Evolutionary conservation across 768 basidiomycete species (phyloP).

Genomic region (Suillus plorans): DNA sequence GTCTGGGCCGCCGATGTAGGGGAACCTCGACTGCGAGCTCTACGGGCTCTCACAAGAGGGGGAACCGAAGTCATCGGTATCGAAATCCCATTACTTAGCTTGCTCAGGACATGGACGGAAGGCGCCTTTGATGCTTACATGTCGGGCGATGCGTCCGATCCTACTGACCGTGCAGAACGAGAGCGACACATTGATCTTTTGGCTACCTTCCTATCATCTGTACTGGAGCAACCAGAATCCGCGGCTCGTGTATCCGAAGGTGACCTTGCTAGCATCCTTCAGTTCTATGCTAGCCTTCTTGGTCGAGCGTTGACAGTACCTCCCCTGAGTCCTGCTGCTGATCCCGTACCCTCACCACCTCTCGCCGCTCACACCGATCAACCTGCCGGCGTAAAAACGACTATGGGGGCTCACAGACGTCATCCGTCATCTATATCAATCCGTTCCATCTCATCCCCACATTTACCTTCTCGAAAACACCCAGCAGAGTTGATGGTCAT

Average conservation of each 20-base stretch:
- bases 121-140: slow-evolving; percentile 58
- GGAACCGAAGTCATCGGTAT: slow-evolving; percentile 65
- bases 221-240: slow-evolving; percentile 51
- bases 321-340: slow-evolving; percentile 13
- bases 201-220: slow-evolving; percentile 52
- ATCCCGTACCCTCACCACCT: slow-evolving; percentile 23
- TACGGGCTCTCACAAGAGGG: slow-evolving; percentile 60
- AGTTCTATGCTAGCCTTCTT: slow-evolving; percentile 61
- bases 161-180: slow-evolving; percentile 50
- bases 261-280: slow-evolving; percentile 53
- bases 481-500: slow-evolving; percentile 64
- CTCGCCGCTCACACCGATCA: slow-evolving; percentile 32
- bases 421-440: slow-evolving; percentile 63
- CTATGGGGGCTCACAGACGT: slow-evolving; percentile 47
- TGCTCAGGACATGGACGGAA: slow-evolving; percentile 66
- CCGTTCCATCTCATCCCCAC: slow-evolving; percentile 37
- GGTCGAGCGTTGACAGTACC: slow-evolving; percentile 48
- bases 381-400: slow-evolving; percentile 20
- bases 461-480: slow-evolving; percentile 35
- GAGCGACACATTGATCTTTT: slow-evolving; percentile 65
- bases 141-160: slow-evolving; percentile 32
- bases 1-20: slow-evolving; percentile 69
- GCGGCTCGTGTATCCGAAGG: slow-evolving; percentile 61
- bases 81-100: slow-evolving; percentile 53
- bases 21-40: slow-evolving; percentile 67